Percentiles rank a stretch among this genome's conserved stretches.
phyloP scores from a whole-genome alignment of 1,139 yeast genomes.

The Torulaspora globosa region DNA sequence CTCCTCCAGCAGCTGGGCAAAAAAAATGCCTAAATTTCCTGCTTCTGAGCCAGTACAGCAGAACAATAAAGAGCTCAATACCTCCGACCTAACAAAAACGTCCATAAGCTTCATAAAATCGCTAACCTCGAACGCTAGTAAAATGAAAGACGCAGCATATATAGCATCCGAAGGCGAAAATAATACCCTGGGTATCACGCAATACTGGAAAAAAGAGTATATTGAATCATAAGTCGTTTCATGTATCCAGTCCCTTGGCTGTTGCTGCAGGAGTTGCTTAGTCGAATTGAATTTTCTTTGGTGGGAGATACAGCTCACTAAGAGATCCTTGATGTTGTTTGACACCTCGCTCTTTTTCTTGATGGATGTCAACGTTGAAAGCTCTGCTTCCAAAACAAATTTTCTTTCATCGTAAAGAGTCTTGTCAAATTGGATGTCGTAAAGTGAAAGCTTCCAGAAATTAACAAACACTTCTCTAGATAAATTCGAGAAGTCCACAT shows the following conservation, averaged over 20 bases:
- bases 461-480: slow-evolving; percentile 48
- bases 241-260: slow-evolving; percentile 33
- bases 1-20: slow-evolving; percentile 50
- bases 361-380: slow-evolving; percentile 19
- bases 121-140: slow-evolving; percentile 45
- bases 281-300: slow-evolving; percentile 36
- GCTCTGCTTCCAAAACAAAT: slow-evolving; percentile 40
- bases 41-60: slow-evolving; percentile 75
- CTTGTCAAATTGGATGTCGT: slow-evolving; percentile 61
- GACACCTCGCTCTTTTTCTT: slow-evolving; percentile 23
- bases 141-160: slow-evolving; percentile 59
- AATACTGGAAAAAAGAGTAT: slow-evolving; percentile 51
- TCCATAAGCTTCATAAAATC: slow-evolving; percentile 45
- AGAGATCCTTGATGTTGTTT: slow-evolving; percentile 27
- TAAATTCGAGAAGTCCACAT: slow-evolving; percentile 40
- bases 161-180: slow-evolving; percentile 87
- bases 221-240: slow-evolving; percentile 25
- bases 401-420: slow-evolving; percentile 51
- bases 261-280: slow-evolving; percentile 31
- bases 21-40: slow-evolving; percentile 76
- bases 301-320: slow-evolving; percentile 35
- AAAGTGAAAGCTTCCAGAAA: slow-evolving; percentile 75
- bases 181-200: slow-evolving; percentile 71
- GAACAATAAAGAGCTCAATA: slow-evolving; percentile 58
- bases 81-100: slow-evolving; percentile 47